Conservation (phyloP, 2,329 filamentous ascomycete genomes). For the Penicillium hordei region DNA sequence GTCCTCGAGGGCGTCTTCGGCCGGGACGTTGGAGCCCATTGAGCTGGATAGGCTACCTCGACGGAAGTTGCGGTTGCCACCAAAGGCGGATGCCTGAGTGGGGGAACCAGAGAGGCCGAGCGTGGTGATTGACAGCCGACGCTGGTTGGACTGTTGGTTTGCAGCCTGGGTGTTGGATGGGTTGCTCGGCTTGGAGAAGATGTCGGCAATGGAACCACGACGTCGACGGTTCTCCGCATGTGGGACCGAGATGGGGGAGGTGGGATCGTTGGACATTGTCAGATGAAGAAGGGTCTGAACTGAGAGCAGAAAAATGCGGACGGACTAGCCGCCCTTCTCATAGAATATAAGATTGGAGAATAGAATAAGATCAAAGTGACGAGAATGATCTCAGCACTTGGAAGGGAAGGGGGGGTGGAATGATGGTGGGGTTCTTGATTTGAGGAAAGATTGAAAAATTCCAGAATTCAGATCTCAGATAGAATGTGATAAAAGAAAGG, state of each 20-base stretch:
- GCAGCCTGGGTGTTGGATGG: slow-evolving; percentile 42
- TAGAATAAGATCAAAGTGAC: neutral
- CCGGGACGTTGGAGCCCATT: slow-evolving; percentile 42
- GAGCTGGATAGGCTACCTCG: slow-evolving; percentile 69
- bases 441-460: neutral
- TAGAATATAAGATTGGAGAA: slow-evolving; percentile 5
- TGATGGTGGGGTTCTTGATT: neutral
- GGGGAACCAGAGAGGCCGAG: slow-evolving; percentile 73
- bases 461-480: neutral
- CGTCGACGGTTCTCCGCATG: slow-evolving; percentile 40
- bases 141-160: slow-evolving; percentile 49
- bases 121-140: slow-evolving; percentile 72
- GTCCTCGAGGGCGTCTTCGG: slow-evolving; percentile 54
- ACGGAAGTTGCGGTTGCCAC: slow-evolving; percentile 54
- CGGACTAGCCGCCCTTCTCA: slow-evolving; percentile 30
- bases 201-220: slow-evolving; percentile 49
- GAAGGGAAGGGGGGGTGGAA: neutral
- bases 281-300: slow-evolving; percentile 3
- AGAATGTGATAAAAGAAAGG: too few species aligned
- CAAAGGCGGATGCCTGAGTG: slow-evolving; percentile 52
- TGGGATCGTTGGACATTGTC: slow-evolving; percentile 48
- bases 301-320: slow-evolving; percentile 15
- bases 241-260: slow-evolving; percentile 41
- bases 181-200: slow-evolving; percentile 38
- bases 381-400: neutral